Conservation (phyloP, 1,284 basidiomycete species). For the Cryptococcus sp. region DNA sequence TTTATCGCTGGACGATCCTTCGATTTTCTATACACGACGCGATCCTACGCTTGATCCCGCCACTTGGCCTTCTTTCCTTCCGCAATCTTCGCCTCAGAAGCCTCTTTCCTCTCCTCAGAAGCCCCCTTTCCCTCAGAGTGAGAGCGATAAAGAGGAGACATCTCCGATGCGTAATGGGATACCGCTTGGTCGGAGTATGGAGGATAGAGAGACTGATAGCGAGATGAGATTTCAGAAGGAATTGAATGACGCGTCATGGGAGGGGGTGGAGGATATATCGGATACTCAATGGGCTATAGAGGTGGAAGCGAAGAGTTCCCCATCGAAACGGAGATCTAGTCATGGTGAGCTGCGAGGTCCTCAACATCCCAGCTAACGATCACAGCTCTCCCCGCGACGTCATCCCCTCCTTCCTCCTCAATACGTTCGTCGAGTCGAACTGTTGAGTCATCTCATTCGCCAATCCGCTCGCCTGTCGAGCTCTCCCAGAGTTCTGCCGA, state of each 20-base stretch:
- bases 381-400: no score
- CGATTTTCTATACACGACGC: background rate
- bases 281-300: background rate
- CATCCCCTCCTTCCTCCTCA: no score
- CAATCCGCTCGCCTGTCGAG: no score
- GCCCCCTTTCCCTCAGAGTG: no score
- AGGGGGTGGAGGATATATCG: background rate
- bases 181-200: background rate
- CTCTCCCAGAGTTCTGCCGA: no score
- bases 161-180: background rate
- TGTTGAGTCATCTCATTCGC: no score
- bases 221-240: background rate
- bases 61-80: background rate
- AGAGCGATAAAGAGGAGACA: background rate
- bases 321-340: background rate
- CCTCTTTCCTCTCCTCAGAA: background rate
- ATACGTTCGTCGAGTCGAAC: no score
- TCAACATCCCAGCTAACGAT: no score
- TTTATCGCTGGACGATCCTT: background rate
- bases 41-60: background rate
- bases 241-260: background rate
- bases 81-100: background rate
- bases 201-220: background rate
- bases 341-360: no score
- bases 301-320: background rate